Evolutionary conservation across 306 rosid genomes (phyloP), one percentile per base, ranked within the genome.

Genomic region (Dryas alaskensis): DNA sequence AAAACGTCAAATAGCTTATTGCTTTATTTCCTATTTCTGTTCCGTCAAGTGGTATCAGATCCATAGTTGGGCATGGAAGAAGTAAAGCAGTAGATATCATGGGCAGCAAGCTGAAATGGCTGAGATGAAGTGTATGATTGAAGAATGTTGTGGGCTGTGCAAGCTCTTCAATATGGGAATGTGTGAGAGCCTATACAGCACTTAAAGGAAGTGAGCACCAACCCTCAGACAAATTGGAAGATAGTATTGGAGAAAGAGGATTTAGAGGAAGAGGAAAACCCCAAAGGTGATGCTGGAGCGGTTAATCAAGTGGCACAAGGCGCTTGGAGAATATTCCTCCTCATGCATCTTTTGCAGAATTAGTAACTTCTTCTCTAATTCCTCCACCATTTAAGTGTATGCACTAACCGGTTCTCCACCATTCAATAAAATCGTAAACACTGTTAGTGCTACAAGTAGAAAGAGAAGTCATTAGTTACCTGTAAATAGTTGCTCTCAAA

Each of bases 401-500:
- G 22, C 22, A 22, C 22, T 22, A 22, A 22, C 22, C 22, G 22
- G 22, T 22, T 22, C 22, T 22, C 22, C 22, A 22, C 22, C 22
- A 22, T 22, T 22, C 70, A 52, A 45, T 58, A 42, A 51, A 43
- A 13, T 17, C 49, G 31, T 12, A n/a, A 44, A 40, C 43, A 55
- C 54, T 57, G 3, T 31, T 59, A 40, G 11, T 48, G 57, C 2
- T 2, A 39, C 43, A 49, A 12, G 40, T 27, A 14, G 31, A 71
- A 48, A 73, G 40, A 47, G 55, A 45, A 3, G 7, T 53, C 54
- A 61, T 73, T 48, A 58, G 3, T 58, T 79, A 93, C 98, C 94
- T 87, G 77, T 83, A 89, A 60, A 76, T 14, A 62, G 92, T 91
- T 76, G 96, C 94, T 75, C 92, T 90, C 85, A 94, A 76, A 83